These are phyloP conservation scores for Rhizopogon vinicolor DNA, from an alignment of 768 basidiomycete genomes.

Conservation along the genomic window DNA sequence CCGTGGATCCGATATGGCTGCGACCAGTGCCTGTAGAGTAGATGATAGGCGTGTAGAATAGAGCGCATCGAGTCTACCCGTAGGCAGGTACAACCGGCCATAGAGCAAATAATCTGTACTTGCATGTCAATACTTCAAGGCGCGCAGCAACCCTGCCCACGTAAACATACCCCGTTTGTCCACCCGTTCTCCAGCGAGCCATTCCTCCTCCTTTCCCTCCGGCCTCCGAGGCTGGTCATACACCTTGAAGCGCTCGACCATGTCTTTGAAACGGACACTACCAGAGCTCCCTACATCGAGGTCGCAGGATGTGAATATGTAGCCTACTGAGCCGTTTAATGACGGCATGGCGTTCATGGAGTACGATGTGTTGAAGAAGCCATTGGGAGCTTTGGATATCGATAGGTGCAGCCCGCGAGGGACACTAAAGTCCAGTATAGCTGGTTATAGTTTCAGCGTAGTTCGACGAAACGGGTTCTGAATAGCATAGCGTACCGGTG, in stretches of 20 bases:
- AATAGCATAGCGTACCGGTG: constrained; percentile 49
- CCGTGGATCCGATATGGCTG: constrained; percentile 82
- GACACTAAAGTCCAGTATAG: constrained; percentile 88
- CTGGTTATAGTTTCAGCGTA: constrained; percentile 33
- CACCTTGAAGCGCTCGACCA: constrained; percentile 84
- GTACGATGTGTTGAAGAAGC: constrained; percentile 85
- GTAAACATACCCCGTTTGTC: constrained; percentile 61
- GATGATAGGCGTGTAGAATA: constrained; percentile 80
- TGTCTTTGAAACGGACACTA: constrained; percentile 78
- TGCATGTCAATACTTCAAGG: constrained; percentile 17
- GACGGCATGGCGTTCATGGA: constrained; percentile 92
- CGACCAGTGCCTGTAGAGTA: constrained; percentile 77
- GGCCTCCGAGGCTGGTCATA: constrained; percentile 80
- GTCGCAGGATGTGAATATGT: constrained; percentile 88
- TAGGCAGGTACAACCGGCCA: constrained; percentile 87
- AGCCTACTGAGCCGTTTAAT: constrained; percentile 87
- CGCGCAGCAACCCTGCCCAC: neutral
- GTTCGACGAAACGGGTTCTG: neutral
- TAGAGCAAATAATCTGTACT: constrained; percentile 86
- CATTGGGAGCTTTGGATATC: constrained; percentile 85
- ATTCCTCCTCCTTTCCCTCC: constrained; percentile 74
- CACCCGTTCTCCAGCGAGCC: constrained; percentile 74
- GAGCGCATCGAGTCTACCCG: constrained; percentile 82
- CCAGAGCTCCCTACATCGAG: constrained; percentile 67
- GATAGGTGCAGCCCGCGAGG: constrained; percentile 77